Conservation (phyloP, 192 early-diverging fungal genomes). For the Backusella psychrophila region DNA sequence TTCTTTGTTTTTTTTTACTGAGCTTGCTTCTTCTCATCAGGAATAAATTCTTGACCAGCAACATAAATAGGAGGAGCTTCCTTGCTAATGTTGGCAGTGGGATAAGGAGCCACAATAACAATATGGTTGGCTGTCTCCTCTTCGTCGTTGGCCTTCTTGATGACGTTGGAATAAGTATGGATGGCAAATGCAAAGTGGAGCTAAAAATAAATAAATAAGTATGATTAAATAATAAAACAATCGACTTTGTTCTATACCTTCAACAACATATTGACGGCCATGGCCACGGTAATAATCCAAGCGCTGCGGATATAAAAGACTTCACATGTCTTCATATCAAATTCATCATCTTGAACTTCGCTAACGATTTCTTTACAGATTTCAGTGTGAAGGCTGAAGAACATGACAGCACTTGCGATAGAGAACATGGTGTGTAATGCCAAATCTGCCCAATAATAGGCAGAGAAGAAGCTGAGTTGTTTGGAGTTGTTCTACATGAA, state of each 20-base stretch:
- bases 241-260: constrained; percentile 13
- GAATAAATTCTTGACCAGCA: constrained; percentile 34
- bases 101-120: constrained; percentile 22
- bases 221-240: neutral
- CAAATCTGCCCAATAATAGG: constrained; percentile 30
- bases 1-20: neutral
- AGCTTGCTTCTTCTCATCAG: constrained; percentile 32
- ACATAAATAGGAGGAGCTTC: constrained; percentile 27
- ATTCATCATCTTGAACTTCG: constrained; percentile 11
- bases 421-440: constrained; percentile 26
- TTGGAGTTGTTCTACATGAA: constrained; percentile 24
- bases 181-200: constrained; percentile 35
- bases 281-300: constrained; percentile 19
- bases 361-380: constrained; percentile 23
- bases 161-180: constrained; percentile 10
- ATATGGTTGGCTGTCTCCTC: neutral
- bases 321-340: constrained; percentile 28
- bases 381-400: constrained; percentile 26
- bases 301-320: constrained; percentile 27
- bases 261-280: constrained; percentile 29
- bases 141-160: constrained; percentile 12
- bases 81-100: constrained; percentile 13
- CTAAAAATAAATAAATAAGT: constrained; percentile 10
- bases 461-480: constrained; percentile 20
- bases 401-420: constrained; percentile 21